Conservation (phyloP, 306 rosid genomes). For the Prunus persica region Prunus_persica_NCBIv2 NC_034009.1:8719501-8720000, state of each 20-base stretch:
- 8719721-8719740: slow-evolving; percentile 70
- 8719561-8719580: slow-evolving; percentile 60
- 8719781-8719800: too few relatives aligned
- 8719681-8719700: slow-evolving; percentile 85
- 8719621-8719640: slow-evolving; percentile 78
- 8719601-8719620: slow-evolving; percentile 58
- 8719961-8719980: slow-evolving; percentile 46
- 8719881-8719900: slow-evolving; percentile 78
- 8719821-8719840: slow-evolving; percentile 69
- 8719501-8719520: slow-evolving; percentile 66
- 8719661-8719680: slow-evolving; percentile 77
- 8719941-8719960: slow-evolving; percentile 68
- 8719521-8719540: slow-evolving; percentile 60
- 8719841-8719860: slow-evolving; percentile 84
- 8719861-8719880: slow-evolving; percentile 43
- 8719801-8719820: slow-evolving; percentile 1
- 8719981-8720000: too few relatives aligned
- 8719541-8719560: slow-evolving; percentile 55
- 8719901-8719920: slow-evolving; percentile 73
- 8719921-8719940: slow-evolving; percentile 58
- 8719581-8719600: slow-evolving; percentile 50
- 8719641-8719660: slow-evolving; percentile 51
- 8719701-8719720: slow-evolving; percentile 76
- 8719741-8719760: neutral
- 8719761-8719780: neutral